These are phyloP conservation scores for Novymonas esmeraldas DNA, from an alignment of 208 protist species.

Conservation along the genomic window DNA sequence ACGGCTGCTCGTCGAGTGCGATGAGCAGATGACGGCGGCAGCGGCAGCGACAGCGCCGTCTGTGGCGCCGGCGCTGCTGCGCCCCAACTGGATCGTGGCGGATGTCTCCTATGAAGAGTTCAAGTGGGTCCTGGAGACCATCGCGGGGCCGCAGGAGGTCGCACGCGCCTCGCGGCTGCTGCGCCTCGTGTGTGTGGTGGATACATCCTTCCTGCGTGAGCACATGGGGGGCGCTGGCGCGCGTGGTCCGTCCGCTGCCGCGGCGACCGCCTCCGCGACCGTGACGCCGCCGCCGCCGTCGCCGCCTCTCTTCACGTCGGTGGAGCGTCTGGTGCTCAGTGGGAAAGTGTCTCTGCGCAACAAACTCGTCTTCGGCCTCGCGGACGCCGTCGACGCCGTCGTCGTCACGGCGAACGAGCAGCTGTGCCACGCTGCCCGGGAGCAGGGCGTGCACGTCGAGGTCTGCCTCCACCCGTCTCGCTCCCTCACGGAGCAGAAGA, in stretches of 20 bases:
- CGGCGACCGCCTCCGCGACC: not conserved
- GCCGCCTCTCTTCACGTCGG: constrained; percentile 11
- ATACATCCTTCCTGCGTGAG: constrained; percentile 32
- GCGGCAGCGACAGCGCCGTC: not conserved
- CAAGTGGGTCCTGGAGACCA: constrained; percentile 75
- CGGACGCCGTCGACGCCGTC: constrained; percentile 51
- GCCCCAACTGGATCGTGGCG: constrained; percentile 69
- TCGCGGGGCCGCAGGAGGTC: constrained; percentile 66
- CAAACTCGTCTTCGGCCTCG: constrained; percentile 63
- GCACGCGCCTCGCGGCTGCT: constrained; percentile 55
- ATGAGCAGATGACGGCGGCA: no score
- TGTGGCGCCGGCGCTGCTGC: not conserved
- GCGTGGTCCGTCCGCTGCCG: not conserved
- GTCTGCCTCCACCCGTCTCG: constrained; percentile 60
- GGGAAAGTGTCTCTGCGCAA: constrained; percentile 56
- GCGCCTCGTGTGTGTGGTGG: constrained; percentile 43
- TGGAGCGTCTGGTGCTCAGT: constrained; percentile 28
- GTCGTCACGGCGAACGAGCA: constrained; percentile 66
- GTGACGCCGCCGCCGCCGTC: not conserved
- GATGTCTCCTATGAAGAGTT: constrained; percentile 76
- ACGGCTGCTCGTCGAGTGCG: constrained; percentile 2
- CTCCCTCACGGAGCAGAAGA: constrained; percentile 71
- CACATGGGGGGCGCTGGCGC: constrained; percentile 3
- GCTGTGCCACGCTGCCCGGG: constrained; percentile 43
- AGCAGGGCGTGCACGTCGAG: constrained; percentile 46